Percentiles rank a stretch among this genome's conserved stretches.
Evolutionary conservation across 208 protist species (phyloP).

Genomic region (Leishmania gerbilli): DNA sequence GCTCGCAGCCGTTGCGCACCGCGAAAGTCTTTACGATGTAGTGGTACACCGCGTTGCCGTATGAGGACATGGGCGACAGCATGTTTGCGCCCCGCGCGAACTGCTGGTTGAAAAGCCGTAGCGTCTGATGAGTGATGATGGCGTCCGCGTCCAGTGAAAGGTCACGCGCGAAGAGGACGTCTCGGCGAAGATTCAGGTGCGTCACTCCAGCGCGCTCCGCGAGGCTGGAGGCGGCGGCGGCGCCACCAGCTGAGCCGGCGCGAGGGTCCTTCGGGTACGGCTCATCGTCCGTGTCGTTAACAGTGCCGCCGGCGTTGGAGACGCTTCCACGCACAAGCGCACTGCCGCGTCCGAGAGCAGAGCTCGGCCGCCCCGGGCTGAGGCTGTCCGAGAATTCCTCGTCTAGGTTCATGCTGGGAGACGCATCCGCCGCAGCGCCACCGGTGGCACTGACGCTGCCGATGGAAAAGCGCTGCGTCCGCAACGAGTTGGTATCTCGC

Average conservation of each 20-base stretch:
- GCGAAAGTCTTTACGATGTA: slow-evolving; percentile 90
- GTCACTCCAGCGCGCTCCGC: slow-evolving; percentile 52
- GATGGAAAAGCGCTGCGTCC: slow-evolving; percentile 57
- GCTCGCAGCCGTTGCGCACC: slow-evolving; percentile 80
- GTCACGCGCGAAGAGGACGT: slow-evolving; percentile 52
- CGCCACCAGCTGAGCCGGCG: slow-evolving; percentile 23
- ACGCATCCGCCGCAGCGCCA: slow-evolving; percentile 22
- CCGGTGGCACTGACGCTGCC: slow-evolving; percentile 25
- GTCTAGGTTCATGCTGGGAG: slow-evolving; percentile 44
- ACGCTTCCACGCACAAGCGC: slow-evolving; percentile 20
- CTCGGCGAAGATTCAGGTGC: slow-evolving; percentile 41
- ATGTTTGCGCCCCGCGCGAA: slow-evolving; percentile 43
- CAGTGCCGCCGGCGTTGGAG: slow-evolving; percentile 1
- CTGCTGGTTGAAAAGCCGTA: slow-evolving; percentile 74
- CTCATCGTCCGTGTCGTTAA: slow-evolving; percentile 31
- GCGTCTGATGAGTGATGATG: slow-evolving; percentile 77
- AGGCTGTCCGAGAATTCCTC: slow-evolving; percentile 31
- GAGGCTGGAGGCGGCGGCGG: slow-evolving; percentile 34
- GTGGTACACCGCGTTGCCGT: slow-evolving; percentile 81
- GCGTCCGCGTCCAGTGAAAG: slow-evolving; percentile 81
- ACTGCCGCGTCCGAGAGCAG: slow-evolving; percentile 20
- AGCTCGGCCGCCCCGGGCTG: slow-evolving; percentile 12
- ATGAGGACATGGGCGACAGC: slow-evolving; percentile 68
- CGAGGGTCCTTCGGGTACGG: slow-evolving; percentile 43
- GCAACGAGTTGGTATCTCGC: slow-evolving; percentile 49